Conservation (phyloP, 495 filamentous ascomycete genomes). For the Oidiodendron maius region DNA sequence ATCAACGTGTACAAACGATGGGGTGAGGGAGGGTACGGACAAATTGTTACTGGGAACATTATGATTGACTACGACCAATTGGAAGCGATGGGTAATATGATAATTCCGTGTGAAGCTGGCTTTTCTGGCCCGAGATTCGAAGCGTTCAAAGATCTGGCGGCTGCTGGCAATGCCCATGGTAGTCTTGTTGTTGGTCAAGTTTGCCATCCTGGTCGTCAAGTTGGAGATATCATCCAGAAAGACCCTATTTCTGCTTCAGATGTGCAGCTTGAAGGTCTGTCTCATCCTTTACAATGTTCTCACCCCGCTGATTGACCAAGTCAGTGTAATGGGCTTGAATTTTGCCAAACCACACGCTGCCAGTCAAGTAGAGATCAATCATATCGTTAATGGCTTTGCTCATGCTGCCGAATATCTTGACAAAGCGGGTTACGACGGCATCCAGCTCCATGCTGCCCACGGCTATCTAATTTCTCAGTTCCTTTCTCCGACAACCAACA, state of each 20-base stretch:
- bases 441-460: constrained; percentile 56
- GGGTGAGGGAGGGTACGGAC: constrained; percentile 52
- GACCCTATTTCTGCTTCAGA: constrained; percentile 56
- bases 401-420: constrained; percentile 54
- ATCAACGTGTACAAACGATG: constrained; percentile 54
- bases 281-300: not conserved
- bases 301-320: constrained; percentile 20
- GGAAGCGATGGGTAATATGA: constrained; percentile 50
- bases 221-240: constrained; percentile 36
- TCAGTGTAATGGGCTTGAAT: constrained; percentile 27
- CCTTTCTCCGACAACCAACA: constrained; percentile 56
- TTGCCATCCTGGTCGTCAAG: constrained; percentile 59
- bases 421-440: constrained; percentile 60
- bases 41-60: constrained; percentile 57
- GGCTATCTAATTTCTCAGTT: constrained; percentile 63
- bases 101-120: constrained; percentile 42
- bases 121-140: constrained; percentile 52
- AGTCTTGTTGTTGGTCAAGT: constrained; percentile 53
- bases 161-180: constrained; percentile 44
- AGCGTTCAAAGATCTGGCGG: constrained; percentile 46
- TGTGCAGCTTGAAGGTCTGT: constrained; percentile 42
- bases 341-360: constrained; percentile 49
- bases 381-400: constrained; percentile 52
- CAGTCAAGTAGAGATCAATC: constrained; percentile 55
- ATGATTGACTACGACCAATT: constrained; percentile 55